A percentile compares a stretch with the other conserved stretches of the same genome.
These are phyloP conservation scores for Nigrospora osmanthi DNA, from an alignment of 2,329 filamentous ascomycete genomes.

Conservation along the genomic window DNA sequence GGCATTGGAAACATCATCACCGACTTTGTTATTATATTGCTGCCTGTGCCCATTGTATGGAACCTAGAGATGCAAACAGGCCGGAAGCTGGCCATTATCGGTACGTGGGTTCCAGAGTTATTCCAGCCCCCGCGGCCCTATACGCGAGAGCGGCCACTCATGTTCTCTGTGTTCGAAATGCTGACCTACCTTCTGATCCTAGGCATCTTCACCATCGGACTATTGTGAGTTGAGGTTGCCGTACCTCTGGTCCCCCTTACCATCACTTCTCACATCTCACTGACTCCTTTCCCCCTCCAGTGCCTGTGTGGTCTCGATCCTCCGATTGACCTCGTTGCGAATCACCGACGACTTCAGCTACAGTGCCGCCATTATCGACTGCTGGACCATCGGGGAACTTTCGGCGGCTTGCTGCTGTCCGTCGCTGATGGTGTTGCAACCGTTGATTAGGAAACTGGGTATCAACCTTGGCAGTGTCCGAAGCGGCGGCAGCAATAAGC, in stretches of 20 bases:
- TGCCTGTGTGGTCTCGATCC: not conserved
- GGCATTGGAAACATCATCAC: not conserved
- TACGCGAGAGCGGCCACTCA: not conserved
- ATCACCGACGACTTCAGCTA: not conserved
- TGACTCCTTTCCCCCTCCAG: not conserved
- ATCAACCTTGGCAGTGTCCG: not conserved
- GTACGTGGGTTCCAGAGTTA: not conserved
- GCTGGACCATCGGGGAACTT: not conserved
- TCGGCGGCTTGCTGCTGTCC: not conserved
- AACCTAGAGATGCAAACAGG: not conserved
- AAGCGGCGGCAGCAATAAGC: not conserved
- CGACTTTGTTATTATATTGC: constrained; percentile 1
- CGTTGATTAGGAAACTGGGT: constrained; percentile 1
- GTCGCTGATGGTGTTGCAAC: not conserved
- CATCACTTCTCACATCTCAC: not conserved
- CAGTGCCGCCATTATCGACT: not conserved
- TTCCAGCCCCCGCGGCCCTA: not conserved
- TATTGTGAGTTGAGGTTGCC: not conserved
- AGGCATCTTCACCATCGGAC: not conserved
- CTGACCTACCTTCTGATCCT: not conserved
- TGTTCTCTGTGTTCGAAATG: not conserved
- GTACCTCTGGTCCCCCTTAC: not conserved
- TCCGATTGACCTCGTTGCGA: not conserved
- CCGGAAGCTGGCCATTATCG: not conserved
- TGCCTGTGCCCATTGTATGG: not conserved